Evolutionary conservation across 805 yeast genomes (phyloP).

Genomic region (Metahyphopichia silvanorum): DNA sequence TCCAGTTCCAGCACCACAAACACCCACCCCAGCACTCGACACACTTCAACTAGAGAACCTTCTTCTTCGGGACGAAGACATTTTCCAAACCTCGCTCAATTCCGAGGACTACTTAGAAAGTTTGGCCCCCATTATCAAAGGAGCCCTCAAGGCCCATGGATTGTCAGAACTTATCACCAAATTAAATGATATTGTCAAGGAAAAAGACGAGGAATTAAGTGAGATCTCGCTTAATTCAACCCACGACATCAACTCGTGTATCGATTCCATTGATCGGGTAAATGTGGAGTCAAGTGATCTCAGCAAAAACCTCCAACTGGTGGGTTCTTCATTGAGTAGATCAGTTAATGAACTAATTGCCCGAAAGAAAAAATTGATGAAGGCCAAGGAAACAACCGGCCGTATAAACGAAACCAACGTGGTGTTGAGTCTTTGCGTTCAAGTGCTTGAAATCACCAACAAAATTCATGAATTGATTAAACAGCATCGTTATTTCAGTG

Average conservation of each 20-base stretch:
- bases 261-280: constrained; percentile 60
- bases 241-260: constrained; percentile 52
- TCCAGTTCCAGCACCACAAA: constrained; percentile 1
- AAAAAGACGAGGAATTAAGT: constrained; percentile 62
- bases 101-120: constrained; percentile 77
- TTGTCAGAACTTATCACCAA: constrained; percentile 54
- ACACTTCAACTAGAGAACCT: constrained; percentile 33
- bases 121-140: constrained; percentile 69
- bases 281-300: constrained; percentile 55
- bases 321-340: constrained; percentile 56
- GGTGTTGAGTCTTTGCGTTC: constrained; percentile 69
- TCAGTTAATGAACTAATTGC: constrained; percentile 66
- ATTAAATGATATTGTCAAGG: constrained; percentile 54
- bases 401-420: constrained; percentile 71
- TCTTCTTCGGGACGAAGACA: constrained; percentile 38
- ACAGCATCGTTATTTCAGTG: constrained; percentile 75
- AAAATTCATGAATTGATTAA: constrained; percentile 78
- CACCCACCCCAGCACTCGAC: constrained; percentile 12
- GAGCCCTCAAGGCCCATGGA: constrained; percentile 53
- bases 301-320: constrained; percentile 49
- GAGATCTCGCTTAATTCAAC: constrained; percentile 60
- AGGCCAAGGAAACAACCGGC: constrained; percentile 57
- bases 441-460: constrained; percentile 81
- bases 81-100: constrained; percentile 43
- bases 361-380: constrained; percentile 57